Percentiles rank a stretch among this genome's conserved stretches.
phyloP scores from a whole-genome alignment of 1,284 basidiomycete species.

The Rhodotorula sp. region DNA sequence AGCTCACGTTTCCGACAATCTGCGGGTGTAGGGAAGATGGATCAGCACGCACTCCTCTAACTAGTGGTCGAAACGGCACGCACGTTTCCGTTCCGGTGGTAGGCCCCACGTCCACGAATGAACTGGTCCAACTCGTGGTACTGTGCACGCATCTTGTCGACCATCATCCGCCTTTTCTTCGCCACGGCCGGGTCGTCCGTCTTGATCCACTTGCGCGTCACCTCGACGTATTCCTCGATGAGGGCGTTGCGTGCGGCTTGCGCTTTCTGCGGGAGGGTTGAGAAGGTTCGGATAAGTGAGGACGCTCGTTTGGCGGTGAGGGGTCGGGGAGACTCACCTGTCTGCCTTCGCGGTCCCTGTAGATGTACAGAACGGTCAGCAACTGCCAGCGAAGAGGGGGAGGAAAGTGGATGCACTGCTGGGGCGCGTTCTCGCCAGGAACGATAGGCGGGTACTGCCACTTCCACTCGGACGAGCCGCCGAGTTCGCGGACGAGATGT shows the following conservation, averaged over 20 bases:
- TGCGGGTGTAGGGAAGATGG: too few relatives aligned
- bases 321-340: conserved; percentile 17
- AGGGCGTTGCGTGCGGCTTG: conserved; percentile 44
- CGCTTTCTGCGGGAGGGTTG: conserved; percentile 20
- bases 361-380: background rate
- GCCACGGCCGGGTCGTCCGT: conserved; percentile 34
- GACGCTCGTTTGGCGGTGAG: too few relatives aligned
- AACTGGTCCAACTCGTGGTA: conserved; percentile 48
- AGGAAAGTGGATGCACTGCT: conserved; percentile 7
- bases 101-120: conserved; percentile 45
- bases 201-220: conserved; percentile 47
- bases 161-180: conserved; percentile 45
- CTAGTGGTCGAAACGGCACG: background rate
- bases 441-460: conserved; percentile 41
- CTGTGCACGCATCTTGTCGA: conserved; percentile 47
- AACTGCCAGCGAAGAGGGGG: background rate
- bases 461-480: conserved; percentile 38
- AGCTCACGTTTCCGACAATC: conserved; percentile 13
- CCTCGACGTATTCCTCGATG: conserved; percentile 45
- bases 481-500: conserved; percentile 37
- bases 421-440: conserved; percentile 47
- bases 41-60: background rate
- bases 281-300: background rate
- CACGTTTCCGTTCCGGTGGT: conserved; percentile 40
- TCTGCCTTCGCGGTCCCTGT: conserved; percentile 43